These are phyloP conservation scores for Kwoniella sp. DNA, from an alignment of 768 basidiomycete genomes.

Conservation along the genomic window DNA sequence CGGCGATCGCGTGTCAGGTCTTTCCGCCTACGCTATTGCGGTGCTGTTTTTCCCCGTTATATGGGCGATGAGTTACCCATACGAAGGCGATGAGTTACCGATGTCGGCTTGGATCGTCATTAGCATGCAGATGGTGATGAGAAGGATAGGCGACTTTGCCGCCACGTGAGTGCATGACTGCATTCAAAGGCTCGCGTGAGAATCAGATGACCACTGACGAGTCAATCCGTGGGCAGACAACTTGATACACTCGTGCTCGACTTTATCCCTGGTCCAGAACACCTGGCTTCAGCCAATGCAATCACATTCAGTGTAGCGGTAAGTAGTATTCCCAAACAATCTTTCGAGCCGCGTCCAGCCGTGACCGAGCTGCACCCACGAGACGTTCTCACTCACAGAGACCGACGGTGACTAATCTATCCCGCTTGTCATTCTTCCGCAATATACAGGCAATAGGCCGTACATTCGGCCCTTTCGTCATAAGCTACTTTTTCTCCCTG, in stretches of 20 bases:
- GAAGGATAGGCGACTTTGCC: slow-evolving; percentile 41
- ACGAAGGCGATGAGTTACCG: slow-evolving; percentile 14
- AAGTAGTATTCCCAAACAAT: slow-evolving; percentile 11
- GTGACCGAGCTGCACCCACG: no score
- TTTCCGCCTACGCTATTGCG: slow-evolving; percentile 33
- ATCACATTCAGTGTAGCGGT: slow-evolving; percentile 40
- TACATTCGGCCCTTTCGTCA: slow-evolving; percentile 39
- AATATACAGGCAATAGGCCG: slow-evolving; percentile 27
- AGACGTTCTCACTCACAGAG: no score
- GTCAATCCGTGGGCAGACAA: slow-evolving; percentile 18
- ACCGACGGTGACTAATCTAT: no score
- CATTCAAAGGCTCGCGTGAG: no score
- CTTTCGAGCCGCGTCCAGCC: no score
- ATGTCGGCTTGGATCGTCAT: slow-evolving; percentile 27
- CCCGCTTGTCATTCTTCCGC: no score
- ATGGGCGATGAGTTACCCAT: slow-evolving; percentile 31
- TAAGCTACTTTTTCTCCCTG: slow-evolving; percentile 40
- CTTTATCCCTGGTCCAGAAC: slow-evolving; percentile 35
- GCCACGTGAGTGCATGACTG: slow-evolving; percentile 29
- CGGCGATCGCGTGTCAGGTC: slow-evolving; percentile 18
- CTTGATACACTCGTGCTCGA: slow-evolving; percentile 40
- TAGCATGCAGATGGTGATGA: slow-evolving; percentile 33
- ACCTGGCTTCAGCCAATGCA: slow-evolving; percentile 42
- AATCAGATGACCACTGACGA: not conserved
- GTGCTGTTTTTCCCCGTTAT: slow-evolving; percentile 34